phyloP scores from a whole-genome alignment of 768 basidiomycete genomes.

The Boletus vermiculosoides region DNA sequence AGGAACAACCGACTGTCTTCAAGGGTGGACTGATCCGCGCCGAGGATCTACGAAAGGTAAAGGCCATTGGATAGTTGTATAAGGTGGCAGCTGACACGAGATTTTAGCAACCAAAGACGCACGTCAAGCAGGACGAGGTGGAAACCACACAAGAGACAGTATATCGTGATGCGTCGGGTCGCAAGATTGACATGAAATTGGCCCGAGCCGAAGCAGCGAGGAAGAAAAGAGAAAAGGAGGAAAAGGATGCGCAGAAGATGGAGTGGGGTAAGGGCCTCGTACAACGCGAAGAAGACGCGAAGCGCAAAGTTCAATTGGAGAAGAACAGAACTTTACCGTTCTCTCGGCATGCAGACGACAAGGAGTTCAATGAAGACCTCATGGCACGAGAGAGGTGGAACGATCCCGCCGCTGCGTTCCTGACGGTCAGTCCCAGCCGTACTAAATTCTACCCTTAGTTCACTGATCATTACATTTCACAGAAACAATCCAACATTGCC shows the following conservation, averaged over 20 bases:
- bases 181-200: slow-evolving; percentile 85
- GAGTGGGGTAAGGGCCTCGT: slow-evolving; percentile 98
- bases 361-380: slow-evolving; percentile 79
- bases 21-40: slow-evolving; percentile 78
- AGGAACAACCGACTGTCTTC: slow-evolving; percentile 68
- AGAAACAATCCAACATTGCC: slow-evolving; percentile 75
- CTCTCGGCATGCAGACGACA: slow-evolving; percentile 80
- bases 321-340: slow-evolving; percentile 65
- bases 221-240: slow-evolving; percentile 75
- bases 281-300: slow-evolving; percentile 79
- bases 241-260: slow-evolving; percentile 89
- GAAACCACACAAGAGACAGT: slow-evolving; percentile 83
- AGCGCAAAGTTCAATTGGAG: slow-evolving; percentile 61
- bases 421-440: slow-evolving; percentile 58
- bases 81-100: not conserved
- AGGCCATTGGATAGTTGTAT: not conserved
- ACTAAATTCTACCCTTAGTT: not conserved
- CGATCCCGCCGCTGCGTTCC: slow-evolving; percentile 94
- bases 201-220: slow-evolving; percentile 82
- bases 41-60: slow-evolving; percentile 66
- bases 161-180: slow-evolving; percentile 87
- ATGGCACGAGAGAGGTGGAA: slow-evolving; percentile 88
- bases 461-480: slow-evolving; percentile 10
- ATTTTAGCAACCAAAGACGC: slow-evolving; percentile 40
- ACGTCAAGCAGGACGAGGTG: slow-evolving; percentile 37